Evolutionary conservation across 495 filamentous ascomycete genomes (phyloP).

Genomic region (Annulohypoxylon maeteangense): DNA sequence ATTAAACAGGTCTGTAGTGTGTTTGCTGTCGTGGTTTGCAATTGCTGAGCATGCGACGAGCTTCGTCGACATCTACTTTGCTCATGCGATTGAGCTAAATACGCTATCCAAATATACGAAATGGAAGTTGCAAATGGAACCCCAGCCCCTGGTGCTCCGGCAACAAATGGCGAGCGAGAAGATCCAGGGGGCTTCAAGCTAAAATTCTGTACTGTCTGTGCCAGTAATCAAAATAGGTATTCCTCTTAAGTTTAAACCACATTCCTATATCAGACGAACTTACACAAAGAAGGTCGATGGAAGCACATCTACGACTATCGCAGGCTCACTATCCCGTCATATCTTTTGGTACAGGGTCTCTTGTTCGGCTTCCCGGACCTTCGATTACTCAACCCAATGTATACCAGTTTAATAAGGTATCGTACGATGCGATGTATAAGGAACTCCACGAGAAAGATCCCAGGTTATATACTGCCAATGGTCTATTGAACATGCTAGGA

Average conservation of each 20-base stretch:
- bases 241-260: constrained; percentile 14
- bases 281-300: constrained; percentile 77
- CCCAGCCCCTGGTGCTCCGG: constrained; percentile 29
- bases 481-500: constrained; percentile 93
- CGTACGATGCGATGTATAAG: constrained; percentile 90
- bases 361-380: constrained; percentile 93
- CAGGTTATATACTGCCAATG: constrained; percentile 89
- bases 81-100: constrained; percentile 30
- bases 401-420: constrained; percentile 94
- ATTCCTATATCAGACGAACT: constrained; percentile 7
- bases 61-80: constrained; percentile 8
- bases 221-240: constrained; percentile 94
- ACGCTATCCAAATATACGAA: not conserved
- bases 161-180: constrained; percentile 54
- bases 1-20: not conserved
- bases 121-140: constrained; percentile 53
- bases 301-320: constrained; percentile 91
- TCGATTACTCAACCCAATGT: constrained; percentile 93
- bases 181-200: constrained; percentile 73
- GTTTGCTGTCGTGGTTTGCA: not conserved
- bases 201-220: constrained; percentile 98
- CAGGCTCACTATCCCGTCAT: constrained; percentile 91
- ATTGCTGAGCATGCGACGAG: constrained; percentile 22
- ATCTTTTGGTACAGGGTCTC: constrained; percentile 95
- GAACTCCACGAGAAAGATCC: constrained; percentile 87